Base-by-base conservation (phyloP, 257 asterid genomes). In the Scutellaria galericulata region DNA sequence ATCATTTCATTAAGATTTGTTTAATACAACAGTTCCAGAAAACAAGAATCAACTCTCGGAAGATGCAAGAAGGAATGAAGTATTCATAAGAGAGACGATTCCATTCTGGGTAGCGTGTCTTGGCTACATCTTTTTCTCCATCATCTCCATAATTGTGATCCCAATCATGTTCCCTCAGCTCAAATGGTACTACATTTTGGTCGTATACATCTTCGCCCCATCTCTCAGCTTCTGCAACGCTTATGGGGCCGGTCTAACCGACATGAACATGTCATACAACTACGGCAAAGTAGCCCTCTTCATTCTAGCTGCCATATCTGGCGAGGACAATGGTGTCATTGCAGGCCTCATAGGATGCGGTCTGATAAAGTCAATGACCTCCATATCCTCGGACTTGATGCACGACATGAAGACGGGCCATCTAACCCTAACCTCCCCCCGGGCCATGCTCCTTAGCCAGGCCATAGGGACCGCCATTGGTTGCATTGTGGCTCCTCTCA, bases 311-410 rank as follows among this genome's bases (percentile, higher is more conserved):
- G 79, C 92, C 1, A 8, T 84, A 6, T 42, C 89, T 5, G 90
- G 92, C 2, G 39, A 50, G 22, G 86, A 87, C 8, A 75, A 84
- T n/a, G 96, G 94, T 2, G 92, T 89, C 10, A 85, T 90, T 2
- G 96, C 96, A 0, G 96, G 96, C 3, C 86, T 90, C 46, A 79
- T 88, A 1, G 95, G 92, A 6, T 90, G 96, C 10, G 96, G 96
- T 8, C 76, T 90, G 8, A 75, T 90, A 9, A 90, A 87, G 77
- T 87, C 96, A 3, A 88, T 90, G 11, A 88, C 84, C 5, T 85
- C 90, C 15, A 81, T 80, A 47, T 84, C 96, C 0, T 83, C 92
- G 0, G 92, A 87, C 75, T 67, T 90, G 62, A 88, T 87, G 92
- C 95, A 90, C 9, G 96, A 89, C 65, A 86, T 89, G 78, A 89